These are phyloP conservation scores for Pilasporangium apinafurcum DNA, from an alignment of 352 stramenopile genomes.

Conservation along the genomic window DNA sequence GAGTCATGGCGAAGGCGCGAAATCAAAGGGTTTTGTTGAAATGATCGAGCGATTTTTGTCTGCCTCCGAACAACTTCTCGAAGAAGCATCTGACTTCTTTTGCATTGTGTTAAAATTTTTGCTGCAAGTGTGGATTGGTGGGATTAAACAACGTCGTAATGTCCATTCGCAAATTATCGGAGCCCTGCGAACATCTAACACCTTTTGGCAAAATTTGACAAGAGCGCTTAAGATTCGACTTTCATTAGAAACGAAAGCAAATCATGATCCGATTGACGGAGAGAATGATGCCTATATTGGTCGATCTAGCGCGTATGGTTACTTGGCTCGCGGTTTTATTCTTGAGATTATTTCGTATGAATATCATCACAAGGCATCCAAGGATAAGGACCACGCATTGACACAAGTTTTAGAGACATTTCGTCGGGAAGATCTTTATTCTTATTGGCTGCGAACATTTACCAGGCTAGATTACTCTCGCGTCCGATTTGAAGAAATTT, in stretches of 20 bases:
- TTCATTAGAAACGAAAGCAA: conserved; percentile 30
- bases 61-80: conserved; percentile 49
- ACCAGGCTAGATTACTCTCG: conserved; percentile 51
- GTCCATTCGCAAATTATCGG: conserved; percentile 44
- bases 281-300: conserved; percentile 39
- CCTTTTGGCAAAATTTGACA: conserved; percentile 62
- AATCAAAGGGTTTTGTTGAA: conserved; percentile 20
- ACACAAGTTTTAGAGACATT: conserved; percentile 48
- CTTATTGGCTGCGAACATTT: conserved; percentile 63
- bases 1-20: conserved; percentile 7
- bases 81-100: conserved; percentile 48
- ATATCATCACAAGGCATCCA: conserved; percentile 42
- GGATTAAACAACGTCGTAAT: conserved; percentile 17
- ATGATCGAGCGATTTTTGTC: conserved; percentile 48
- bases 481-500: conserved; percentile 11
- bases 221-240: conserved; percentile 50
- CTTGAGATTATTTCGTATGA: conserved; percentile 58
- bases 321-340: conserved; percentile 47
- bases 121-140: conserved; percentile 51
- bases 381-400: conserved; percentile 26
- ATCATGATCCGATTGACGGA: conserved; percentile 26
- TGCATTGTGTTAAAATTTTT: conserved; percentile 51
- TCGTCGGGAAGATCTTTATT: conserved; percentile 51
- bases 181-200: conserved; percentile 19
- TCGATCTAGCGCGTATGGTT: conserved; percentile 51